phyloP scores from a whole-genome alignment of 495 filamentous ascomycete species.

The Hypoxylon perforatum region DNA sequence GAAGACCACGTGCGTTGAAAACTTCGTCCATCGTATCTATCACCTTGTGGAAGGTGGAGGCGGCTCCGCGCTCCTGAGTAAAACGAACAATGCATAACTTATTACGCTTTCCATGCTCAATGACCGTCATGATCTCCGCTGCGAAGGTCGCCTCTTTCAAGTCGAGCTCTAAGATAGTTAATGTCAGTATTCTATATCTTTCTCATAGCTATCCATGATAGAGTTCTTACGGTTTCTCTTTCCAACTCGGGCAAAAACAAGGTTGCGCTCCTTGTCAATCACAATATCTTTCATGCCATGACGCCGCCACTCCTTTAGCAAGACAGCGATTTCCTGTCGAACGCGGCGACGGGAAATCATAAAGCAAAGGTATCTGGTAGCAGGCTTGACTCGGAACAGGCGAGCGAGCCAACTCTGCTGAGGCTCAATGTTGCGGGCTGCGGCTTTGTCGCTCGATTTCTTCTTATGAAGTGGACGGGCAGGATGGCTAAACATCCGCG shows the following conservation, averaged over 20 bases:
- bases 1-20: conserved; percentile 66
- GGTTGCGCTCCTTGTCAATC: conserved; percentile 76
- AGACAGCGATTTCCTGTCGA: conserved; percentile 75
- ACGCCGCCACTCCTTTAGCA: conserved; percentile 81
- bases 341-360: conserved; percentile 72
- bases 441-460: conserved; percentile 23
- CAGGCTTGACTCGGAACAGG: conserved; percentile 89
- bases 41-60: conserved; percentile 83
- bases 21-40: conserved; percentile 76
- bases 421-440: conserved; percentile 63
- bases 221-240: conserved; percentile 79
- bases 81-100: conserved; percentile 80
- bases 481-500: conserved; percentile 20
- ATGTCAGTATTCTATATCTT: conserved; percentile 36
- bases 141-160: conserved; percentile 84
- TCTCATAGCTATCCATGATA: conserved; percentile 3
- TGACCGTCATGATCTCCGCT: conserved; percentile 83
- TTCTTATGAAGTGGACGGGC: conserved; percentile 11
- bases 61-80: conserved; percentile 88
- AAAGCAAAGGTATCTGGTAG: conserved; percentile 77
- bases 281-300: conserved; percentile 81
- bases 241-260: conserved; percentile 80
- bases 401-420: conserved; percentile 86
- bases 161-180: conserved; percentile 65
- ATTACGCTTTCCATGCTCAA: conserved; percentile 78